These are phyloP conservation scores for Ganoderma leucocontextum DNA, from an alignment of 1,284 basidiomycete species.

Conservation along the genomic window DNA sequence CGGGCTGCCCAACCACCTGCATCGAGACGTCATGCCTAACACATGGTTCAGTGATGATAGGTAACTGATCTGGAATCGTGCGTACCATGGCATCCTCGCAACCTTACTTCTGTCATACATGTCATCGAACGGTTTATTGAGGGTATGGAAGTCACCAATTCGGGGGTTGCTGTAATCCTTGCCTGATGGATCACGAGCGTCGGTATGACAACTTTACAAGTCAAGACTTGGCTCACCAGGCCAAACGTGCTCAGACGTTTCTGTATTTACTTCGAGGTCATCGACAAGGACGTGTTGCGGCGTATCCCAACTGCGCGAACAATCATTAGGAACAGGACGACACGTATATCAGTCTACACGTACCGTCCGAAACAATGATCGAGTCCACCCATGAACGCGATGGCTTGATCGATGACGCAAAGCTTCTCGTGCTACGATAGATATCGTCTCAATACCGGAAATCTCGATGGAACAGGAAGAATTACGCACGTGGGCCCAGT, in stretches of 20 bases:
- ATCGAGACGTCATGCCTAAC: constrained; percentile 94
- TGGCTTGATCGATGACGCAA: constrained; percentile 96
- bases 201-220: too few species aligned
- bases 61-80: constrained; percentile 5
- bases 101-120: constrained; percentile 92
- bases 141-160: constrained; percentile 85
- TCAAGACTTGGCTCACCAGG: constrained; percentile 58
- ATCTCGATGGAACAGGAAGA: background rate
- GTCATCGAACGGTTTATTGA: constrained; percentile 93
- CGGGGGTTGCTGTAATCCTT: constrained; percentile 96
- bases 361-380: constrained; percentile 92
- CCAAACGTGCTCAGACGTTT: constrained; percentile 80
- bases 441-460: constrained; percentile 10
- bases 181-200: constrained; percentile 50
- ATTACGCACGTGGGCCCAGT: constrained; percentile 88
- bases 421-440: constrained; percentile 90
- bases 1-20: constrained; percentile 97
- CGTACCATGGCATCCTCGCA: constrained; percentile 96
- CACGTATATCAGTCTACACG: constrained; percentile 3
- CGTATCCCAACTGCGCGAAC: constrained; percentile 86
- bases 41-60: background rate
- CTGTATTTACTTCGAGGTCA: constrained; percentile 71
- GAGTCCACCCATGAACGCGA: constrained; percentile 98
- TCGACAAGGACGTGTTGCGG: constrained; percentile 93
- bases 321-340: background rate